Percentiles rank a stretch among this genome's conserved stretches.
phyloP scores from a whole-genome alignment of 2,329 filamentous ascomycete genomes.

The Blastomyces gilchristii region DNA sequence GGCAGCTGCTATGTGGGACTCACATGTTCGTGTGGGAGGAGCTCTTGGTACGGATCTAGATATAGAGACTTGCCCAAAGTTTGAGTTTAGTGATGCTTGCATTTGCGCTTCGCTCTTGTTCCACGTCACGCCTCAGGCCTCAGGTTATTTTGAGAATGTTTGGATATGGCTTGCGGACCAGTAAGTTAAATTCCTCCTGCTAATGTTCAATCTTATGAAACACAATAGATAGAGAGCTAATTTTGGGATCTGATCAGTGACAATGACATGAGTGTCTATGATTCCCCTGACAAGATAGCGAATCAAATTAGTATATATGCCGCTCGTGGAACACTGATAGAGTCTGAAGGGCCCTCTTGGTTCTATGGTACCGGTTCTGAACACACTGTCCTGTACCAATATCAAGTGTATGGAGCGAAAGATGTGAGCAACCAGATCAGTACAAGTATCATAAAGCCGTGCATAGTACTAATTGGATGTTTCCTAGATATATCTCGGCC shows the following conservation, averaged over 20 bases:
- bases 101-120: conserved; percentile 43
- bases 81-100: conserved; percentile 17
- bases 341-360: conserved; percentile 40
- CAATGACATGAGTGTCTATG: conserved; percentile 3
- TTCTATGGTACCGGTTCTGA: conserved; percentile 56
- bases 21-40: conserved; percentile 32
- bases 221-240: background rate
- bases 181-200: background rate
- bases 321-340: conserved; percentile 10
- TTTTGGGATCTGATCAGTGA: background rate
- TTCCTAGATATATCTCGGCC: conserved; percentile 37
- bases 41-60: conserved; percentile 28
- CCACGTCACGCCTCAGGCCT: conserved; percentile 50
- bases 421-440: conserved; percentile 27
- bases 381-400: conserved; percentile 61
- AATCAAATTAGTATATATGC: conserved; percentile 11
- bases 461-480: conserved; percentile 34
- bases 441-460: conserved; percentile 2
- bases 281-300: conserved; percentile 3
- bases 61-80: conserved; percentile 23
- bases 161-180: conserved; percentile 20
- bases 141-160: conserved; percentile 22
- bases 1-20: conserved; percentile 23
- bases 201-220: background rate
- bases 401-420: conserved; percentile 51